Evolutionary conservation across 345 rosid genomes (phyloP).

Genomic region (Microcos paniculata): DNA sequence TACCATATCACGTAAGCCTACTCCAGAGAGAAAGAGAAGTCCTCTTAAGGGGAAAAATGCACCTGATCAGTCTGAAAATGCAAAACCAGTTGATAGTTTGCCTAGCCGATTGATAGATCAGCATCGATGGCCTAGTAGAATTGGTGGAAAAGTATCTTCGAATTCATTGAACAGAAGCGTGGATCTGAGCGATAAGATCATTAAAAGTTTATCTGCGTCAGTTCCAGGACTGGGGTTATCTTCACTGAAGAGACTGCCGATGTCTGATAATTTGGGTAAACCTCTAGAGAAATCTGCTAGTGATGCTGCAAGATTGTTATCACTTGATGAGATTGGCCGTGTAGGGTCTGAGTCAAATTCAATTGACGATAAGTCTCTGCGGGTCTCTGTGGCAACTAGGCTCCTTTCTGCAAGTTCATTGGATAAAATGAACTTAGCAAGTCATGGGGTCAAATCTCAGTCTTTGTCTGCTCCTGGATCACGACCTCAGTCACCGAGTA

Average conservation of each 20-base stretch:
- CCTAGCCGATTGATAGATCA: constrained; percentile 80
- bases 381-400: constrained; percentile 40
- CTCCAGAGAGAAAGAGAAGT: constrained; percentile 79
- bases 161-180: constrained; percentile 51
- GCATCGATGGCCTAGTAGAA: constrained; percentile 91
- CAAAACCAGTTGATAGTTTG: constrained; percentile 73
- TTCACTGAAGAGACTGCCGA: constrained; percentile 51
- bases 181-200: constrained; percentile 59
- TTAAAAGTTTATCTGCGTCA: constrained; percentile 38
- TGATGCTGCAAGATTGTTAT: constrained; percentile 45
- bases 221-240: constrained; percentile 43
- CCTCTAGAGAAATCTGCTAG: constrained; percentile 59
- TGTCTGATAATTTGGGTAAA: constrained; percentile 36
- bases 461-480: constrained; percentile 43
- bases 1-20: constrained; percentile 56
- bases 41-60: constrained; percentile 81
- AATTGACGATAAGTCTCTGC: constrained; percentile 43
- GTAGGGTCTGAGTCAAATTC: constrained; percentile 43
- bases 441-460: constrained; percentile 52
- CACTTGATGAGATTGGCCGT: constrained; percentile 40
- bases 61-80: constrained; percentile 86
- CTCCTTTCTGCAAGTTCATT: constrained; percentile 43
- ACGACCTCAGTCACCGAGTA: constrained; percentile 74
- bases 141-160: constrained; percentile 55
- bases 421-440: constrained; percentile 45